These are phyloP conservation scores for Phytophthora pisi DNA, from an alignment of 352 stramenopile genomes.

Conservation along the genomic window DNA sequence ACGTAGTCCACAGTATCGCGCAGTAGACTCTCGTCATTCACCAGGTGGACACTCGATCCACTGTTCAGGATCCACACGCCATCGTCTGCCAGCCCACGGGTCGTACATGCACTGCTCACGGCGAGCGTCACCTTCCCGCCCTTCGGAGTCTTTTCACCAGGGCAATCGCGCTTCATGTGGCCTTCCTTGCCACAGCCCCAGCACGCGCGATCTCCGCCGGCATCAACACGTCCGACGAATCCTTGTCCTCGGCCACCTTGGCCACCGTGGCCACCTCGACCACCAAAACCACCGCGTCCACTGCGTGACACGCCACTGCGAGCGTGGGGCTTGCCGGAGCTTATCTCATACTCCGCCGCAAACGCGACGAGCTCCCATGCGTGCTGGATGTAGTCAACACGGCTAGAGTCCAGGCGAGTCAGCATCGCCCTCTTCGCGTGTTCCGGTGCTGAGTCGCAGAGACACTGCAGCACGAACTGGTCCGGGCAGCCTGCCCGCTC, in stretches of 20 bases:
- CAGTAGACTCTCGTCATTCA: conserved; percentile 1
- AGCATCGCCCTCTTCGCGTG: conserved; percentile 4
- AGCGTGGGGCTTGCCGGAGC: background rate
- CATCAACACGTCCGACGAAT: background rate
- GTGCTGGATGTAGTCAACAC: conserved; percentile 5
- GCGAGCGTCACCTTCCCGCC: background rate
- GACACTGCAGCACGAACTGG: conserved; percentile 9
- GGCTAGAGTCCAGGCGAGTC: background rate
- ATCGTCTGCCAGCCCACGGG: background rate
- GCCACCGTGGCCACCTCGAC: background rate
- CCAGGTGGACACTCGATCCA: conserved; percentile 1
- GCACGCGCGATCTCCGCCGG: background rate
- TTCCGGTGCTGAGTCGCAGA: background rate
- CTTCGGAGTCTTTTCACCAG: background rate
- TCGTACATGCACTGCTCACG: background rate
- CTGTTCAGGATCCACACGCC: background rate
- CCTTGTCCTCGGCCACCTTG: background rate
- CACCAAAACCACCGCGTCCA: background rate
- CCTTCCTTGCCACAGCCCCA: background rate
- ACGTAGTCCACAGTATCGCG: background rate
- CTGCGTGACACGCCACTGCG: background rate
- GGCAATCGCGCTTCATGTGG: background rate
- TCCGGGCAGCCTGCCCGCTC: background rate
- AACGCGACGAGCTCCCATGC: conserved; percentile 12
- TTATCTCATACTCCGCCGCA: background rate